phyloP scores from a whole-genome alignment of 306 rosid species.

The Pterocarpus santalinus region DNA sequence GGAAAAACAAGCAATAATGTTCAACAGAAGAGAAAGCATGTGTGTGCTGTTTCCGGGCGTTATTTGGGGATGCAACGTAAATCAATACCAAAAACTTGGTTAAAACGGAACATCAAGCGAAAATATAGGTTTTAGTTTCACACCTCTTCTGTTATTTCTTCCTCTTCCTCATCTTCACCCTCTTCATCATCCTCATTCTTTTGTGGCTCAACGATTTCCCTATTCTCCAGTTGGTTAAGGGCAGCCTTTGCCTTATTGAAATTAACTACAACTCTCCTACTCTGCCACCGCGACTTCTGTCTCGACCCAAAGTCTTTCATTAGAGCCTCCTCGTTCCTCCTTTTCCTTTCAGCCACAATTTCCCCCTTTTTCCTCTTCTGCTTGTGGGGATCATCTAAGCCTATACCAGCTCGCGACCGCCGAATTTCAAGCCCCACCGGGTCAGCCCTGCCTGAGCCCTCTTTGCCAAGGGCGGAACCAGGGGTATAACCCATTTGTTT shows the following conservation, averaged over 20 bases:
- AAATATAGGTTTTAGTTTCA: constrained; percentile 32
- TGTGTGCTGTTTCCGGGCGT: not conserved
- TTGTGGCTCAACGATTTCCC: constrained; percentile 68
- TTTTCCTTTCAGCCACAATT: constrained; percentile 49
- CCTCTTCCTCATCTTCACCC: constrained; percentile 69
- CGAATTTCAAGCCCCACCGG: constrained; percentile 87
- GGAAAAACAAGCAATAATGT: constrained; percentile 23
- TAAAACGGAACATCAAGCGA: constrained; percentile 11
- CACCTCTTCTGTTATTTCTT: constrained; percentile 84
- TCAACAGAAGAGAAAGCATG: constrained; percentile 26
- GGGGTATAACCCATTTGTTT: constrained; percentile 94
- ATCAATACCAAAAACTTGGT: constrained; percentile 35
- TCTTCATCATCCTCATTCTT: constrained; percentile 75
- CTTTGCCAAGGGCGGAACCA: constrained; percentile 83
- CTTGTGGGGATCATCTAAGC: constrained; percentile 70
- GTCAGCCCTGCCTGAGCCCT: constrained; percentile 77
- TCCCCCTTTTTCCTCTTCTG: constrained; percentile 80
- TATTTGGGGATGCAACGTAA: constrained; percentile 25
- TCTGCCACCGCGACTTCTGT: constrained; percentile 86
- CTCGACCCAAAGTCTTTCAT: constrained; percentile 85
- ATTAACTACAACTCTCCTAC: constrained; percentile 66
- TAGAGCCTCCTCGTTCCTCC: constrained; percentile 66
- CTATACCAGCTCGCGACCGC: constrained; percentile 92
- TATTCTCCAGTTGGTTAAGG: constrained; percentile 89
- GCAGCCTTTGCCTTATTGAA: constrained; percentile 82